Evolutionary conservation across 1,284 basidiomycete genomes (phyloP).

Genomic region (Apiotrichum montevideense): DNA sequence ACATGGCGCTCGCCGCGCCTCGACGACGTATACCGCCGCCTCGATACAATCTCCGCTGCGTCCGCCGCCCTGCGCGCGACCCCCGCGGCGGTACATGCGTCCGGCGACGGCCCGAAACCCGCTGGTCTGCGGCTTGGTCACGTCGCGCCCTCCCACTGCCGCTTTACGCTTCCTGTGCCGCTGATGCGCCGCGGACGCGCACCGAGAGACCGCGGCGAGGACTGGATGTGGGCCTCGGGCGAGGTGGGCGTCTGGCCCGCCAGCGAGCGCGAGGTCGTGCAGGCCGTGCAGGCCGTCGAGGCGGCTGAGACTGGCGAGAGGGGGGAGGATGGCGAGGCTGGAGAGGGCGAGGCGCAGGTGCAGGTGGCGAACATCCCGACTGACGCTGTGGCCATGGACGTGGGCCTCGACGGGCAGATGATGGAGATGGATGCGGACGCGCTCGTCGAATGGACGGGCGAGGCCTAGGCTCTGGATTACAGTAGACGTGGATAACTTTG

Average conservation of each 20-base stretch:
- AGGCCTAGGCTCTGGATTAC: neutral
- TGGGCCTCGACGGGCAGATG: neutral
- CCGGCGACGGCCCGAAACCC: neutral
- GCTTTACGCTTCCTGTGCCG: slow-evolving; percentile 20
- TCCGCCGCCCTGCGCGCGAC: slow-evolving; percentile 20
- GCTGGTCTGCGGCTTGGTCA: slow-evolving; percentile 21
- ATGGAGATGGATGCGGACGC: slow-evolving; percentile 8
- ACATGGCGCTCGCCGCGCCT: slow-evolving; percentile 39
- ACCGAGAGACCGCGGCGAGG: slow-evolving; percentile 23
- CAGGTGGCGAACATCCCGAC: neutral
- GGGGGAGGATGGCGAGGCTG: neutral
- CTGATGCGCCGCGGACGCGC: slow-evolving; percentile 21
- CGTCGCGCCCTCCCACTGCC: slow-evolving; percentile 29
- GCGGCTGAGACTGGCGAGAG: neutral
- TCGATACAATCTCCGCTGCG: slow-evolving; percentile 27
- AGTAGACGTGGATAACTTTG: too few species aligned
- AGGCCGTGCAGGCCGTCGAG: slow-evolving; percentile 2
- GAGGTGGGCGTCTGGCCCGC: slow-evolving; percentile 16
- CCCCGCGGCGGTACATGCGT: slow-evolving; percentile 9
- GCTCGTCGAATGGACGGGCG: slow-evolving; percentile 14
- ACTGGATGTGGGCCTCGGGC: slow-evolving; percentile 29
- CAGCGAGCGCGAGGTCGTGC: neutral
- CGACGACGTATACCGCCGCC: slow-evolving; percentile 30
- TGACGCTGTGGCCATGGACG: neutral
- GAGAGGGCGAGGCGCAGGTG: neutral